Percentiles rank a stretch among this genome's conserved stretches.
Conservation (phyloP, 768 basidiomycete species). For the Paxillus rubicundulus region DNA sequence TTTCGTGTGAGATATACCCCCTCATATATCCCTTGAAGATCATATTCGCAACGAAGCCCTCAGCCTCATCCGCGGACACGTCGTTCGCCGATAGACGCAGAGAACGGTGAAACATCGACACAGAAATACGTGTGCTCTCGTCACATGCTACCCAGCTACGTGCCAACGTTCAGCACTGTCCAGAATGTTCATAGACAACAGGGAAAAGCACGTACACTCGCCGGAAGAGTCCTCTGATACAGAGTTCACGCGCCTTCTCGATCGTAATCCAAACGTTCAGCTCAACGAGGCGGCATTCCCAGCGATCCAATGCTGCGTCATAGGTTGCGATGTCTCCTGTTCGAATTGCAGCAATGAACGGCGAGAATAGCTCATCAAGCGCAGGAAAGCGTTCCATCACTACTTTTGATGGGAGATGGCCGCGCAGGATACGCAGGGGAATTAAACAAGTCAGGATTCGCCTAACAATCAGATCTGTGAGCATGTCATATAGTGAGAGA, state of each 20-base stretch:
- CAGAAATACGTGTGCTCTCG: conserved; percentile 74
- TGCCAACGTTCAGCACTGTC: neutral
- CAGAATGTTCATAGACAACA: neutral
- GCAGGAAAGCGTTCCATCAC: conserved; percentile 73
- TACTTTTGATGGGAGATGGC: conserved; percentile 74
- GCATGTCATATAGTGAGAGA: neutral
- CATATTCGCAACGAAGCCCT: conserved; percentile 94
- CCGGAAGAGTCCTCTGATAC: conserved; percentile 78
- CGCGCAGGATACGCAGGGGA: conserved; percentile 83
- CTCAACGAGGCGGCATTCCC: conserved; percentile 75
- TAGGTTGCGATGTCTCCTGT: conserved; percentile 76
- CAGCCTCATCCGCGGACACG: conserved; percentile 77
- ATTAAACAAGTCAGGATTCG: conserved; percentile 90
- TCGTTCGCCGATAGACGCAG: conserved; percentile 68
- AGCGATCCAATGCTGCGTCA: conserved; percentile 70
- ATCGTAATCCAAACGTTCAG: conserved; percentile 84
- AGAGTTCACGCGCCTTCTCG: conserved; percentile 86
- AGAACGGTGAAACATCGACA: conserved; percentile 78
- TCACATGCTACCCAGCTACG: conserved; percentile 76
- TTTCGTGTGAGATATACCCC: conserved; percentile 96
- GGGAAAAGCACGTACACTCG: conserved; percentile 53
- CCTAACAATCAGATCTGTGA: conserved; percentile 38
- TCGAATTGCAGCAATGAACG: conserved; percentile 79
- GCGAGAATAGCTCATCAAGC: conserved; percentile 68
- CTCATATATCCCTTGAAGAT: conserved; percentile 90